Evolutionary conservation across 1,139 yeast species (phyloP), one percentile per base, ranked within the genome.

Genomic region (Lodderomyces jiufengensis): DNA sequence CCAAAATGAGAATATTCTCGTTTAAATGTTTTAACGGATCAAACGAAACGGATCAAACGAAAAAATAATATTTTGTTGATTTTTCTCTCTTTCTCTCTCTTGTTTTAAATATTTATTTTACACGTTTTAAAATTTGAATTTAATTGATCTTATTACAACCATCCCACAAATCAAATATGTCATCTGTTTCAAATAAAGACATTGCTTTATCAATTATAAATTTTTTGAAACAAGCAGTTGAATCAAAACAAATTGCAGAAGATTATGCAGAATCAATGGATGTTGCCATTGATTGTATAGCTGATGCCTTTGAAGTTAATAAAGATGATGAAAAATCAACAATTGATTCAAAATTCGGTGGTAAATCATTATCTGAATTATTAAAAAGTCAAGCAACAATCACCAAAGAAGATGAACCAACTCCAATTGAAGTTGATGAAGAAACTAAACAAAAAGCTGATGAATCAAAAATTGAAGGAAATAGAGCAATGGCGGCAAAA

Each of bases 221-320:
- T 46, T 90, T 82, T 57, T 73, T 92, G 49, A 74, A 76, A 50
- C 54, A 66, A 16, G 67, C 87, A 7, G 76, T 84, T 24, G 56
- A 72, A 31, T 71, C 76, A 46, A 85, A 86, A 37, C 73, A 76
- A 33, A 75, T 90, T 35, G 66, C 82, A 27, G 84, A 81, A 46
- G 97, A 90, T 49, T 86, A 81, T 54, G 74, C 74, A 41, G 98
- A 92, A 49, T 86, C 97, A n/a, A 73, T 92, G 54, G 97, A 90
- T 47, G 95, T 92, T 35, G 97, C 97, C 47, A 76, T 88, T 51
- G 96, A 86, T 54, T 87, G 97, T 66, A 77, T 92, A 41, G 78
- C 87, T 23, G 97, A 90, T 52, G 90, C 95, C 5, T 92, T 84
- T 59, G 82, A 73, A 39, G 81, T 92, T 24, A 74, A 78, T 44